Base-by-base conservation (phyloP, 441 rosid species). In the Gossypium davidsonii region DNA sequence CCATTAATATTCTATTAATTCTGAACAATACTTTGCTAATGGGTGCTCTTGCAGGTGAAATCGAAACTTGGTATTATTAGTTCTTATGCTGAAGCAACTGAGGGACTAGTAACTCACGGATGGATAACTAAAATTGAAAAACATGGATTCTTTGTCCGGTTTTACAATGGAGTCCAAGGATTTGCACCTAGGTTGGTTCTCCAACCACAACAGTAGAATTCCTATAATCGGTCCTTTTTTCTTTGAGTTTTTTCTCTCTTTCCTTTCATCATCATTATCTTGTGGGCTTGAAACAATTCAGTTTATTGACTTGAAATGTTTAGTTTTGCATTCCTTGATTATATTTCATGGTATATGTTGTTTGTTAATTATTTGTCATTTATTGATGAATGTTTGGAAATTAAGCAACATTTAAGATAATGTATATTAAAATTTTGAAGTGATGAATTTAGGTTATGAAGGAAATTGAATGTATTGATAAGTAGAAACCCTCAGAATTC, bases 161-260 rank as follows among this genome's bases (percentile, higher is more conserved):
- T 96, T 76, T 96, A 93, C 79, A 96, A 89, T 86, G 98, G 98
- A 70, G 98, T 96, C 83, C 99, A 91, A 74, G 99, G 98, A 79
- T 91, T 96, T 85, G 92, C 86, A 80, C 88, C 96, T 76, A 86
- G 99, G 99, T 77, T 67, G 80, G 85, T 83, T 61, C 39, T 75
- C 73, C 12, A 9, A 75, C 51, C 21, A 69, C 77, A 56, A 65
- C 12, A 46, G 52, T 15, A 20, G 31, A 17, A 21, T 72, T 53
- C 28, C 26, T n/a, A 21, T 59, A 17, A 63, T n/a, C 15, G 34
- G 46, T 37, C 52, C 5, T 21, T n/a, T 10, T 42, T 26, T 53
- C 25, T 9, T 37, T 6, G 12, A 51, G 57, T 67, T 46, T 48
- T 67, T 59, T 51, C 15, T 64, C 3, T 20, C 18, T 8, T 64